These are phyloP conservation scores for Lophiotrema nucula DNA, from an alignment of 495 filamentous ascomycete species.

Conservation along the genomic window DNA sequence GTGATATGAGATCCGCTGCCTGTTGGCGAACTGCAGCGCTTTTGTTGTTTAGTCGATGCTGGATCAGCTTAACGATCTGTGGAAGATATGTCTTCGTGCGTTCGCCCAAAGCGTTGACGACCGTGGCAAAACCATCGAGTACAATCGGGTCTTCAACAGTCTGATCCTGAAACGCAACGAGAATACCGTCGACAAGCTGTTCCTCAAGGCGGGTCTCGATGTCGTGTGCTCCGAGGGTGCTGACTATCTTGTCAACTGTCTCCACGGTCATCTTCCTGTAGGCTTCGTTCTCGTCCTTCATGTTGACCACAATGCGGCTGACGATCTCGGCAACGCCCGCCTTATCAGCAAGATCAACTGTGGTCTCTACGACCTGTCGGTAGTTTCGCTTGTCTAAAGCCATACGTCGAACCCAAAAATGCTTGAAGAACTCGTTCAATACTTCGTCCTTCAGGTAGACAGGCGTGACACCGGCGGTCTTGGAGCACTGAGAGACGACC, in stretches of 20 bases:
- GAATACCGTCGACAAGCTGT: constrained; percentile 90
- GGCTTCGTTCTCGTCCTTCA: constrained; percentile 97
- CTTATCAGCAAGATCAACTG: constrained; percentile 95
- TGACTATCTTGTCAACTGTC: constrained; percentile 93
- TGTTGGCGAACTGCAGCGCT: constrained; percentile 94
- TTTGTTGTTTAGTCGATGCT: constrained; percentile 98
- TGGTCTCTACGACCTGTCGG: constrained; percentile 95
- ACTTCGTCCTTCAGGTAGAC: constrained; percentile 94
- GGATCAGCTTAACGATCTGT: constrained; percentile 92
- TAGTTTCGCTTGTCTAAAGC: constrained; percentile 96
- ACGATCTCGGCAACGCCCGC: constrained; percentile 94
- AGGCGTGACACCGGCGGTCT: constrained; percentile 91
- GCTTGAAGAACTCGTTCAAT: constrained; percentile 94
- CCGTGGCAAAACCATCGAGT: constrained; percentile 97
- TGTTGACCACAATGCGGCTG: constrained; percentile 85
- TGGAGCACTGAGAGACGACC: constrained; percentile 94
- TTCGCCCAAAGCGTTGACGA: constrained; percentile 90
- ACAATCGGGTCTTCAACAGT: constrained; percentile 94
- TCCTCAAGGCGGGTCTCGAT: constrained; percentile 91
- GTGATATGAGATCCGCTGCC: constrained; percentile 92
- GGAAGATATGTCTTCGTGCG: constrained; percentile 95
- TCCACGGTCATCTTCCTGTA: constrained; percentile 99
- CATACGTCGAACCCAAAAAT: constrained; percentile 97
- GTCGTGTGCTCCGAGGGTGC: constrained; percentile 87
- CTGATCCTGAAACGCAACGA: constrained; percentile 97